A percentile compares a stretch with the other conserved stretches of the same genome.
Conservation (phyloP, 78 protist species). For the Dictyostelium brefeldianum region DNA sequence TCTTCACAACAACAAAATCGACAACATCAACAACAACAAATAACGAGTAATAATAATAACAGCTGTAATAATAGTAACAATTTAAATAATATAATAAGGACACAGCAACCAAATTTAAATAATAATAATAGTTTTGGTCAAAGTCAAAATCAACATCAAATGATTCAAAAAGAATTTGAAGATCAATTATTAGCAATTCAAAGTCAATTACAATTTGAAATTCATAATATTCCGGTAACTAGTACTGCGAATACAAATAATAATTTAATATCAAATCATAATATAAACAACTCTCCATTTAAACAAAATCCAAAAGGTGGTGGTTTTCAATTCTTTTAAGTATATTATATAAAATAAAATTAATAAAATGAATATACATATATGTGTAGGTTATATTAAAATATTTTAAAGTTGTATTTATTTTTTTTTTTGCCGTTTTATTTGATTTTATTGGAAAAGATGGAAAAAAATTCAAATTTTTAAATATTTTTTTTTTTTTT, state of each 20-base stretch:
- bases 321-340: too few species aligned
- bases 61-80: neutral
- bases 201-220: conserved; percentile 43
- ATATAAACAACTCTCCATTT: too few species aligned
- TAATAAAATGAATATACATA: too few species aligned
- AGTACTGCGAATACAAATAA: too few species aligned
- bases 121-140: neutral
- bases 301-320: too few species aligned
- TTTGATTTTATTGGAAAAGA: too few species aligned
- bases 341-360: too few species aligned
- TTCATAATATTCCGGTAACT: neutral
- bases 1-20: neutral
- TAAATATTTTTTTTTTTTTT: neutral
- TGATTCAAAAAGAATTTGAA: conserved; percentile 6
- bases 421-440: too few species aligned
- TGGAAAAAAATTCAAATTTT: too few species aligned
- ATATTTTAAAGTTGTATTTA: too few species aligned
- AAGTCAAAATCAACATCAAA: neutral
- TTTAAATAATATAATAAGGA: neutral
- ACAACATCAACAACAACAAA: neutral
- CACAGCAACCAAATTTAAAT: neutral
- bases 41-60: conserved; percentile 1
- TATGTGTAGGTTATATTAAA: too few species aligned
- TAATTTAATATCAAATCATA: too few species aligned
- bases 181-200: conserved; percentile 32